Evolutionary conservation across 257 asterid species (phyloP).

Genomic region (Nicotiana knightiana): DNA sequence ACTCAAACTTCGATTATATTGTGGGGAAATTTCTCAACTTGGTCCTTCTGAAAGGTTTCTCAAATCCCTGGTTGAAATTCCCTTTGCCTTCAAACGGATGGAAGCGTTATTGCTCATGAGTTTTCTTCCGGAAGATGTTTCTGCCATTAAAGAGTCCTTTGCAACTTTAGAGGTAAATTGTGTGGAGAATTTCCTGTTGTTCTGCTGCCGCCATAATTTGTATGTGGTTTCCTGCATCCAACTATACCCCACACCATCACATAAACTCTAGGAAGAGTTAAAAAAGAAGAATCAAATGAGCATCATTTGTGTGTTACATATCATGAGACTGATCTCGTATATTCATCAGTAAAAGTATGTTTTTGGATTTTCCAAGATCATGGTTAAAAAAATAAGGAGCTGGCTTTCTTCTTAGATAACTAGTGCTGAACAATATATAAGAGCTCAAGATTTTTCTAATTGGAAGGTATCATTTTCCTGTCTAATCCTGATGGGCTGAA

Average conservation of each 20-base stretch:
- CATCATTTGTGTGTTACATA: neutral
- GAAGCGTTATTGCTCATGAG: constrained; percentile 64
- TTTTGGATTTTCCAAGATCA: neutral
- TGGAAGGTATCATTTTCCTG: neutral
- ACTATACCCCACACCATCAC: neutral
- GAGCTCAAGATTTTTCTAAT: neutral
- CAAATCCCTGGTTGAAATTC: constrained; percentile 65
- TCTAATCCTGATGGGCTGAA: neutral
- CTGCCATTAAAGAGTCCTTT: constrained; percentile 54
- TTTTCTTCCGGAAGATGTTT: constrained; percentile 64
- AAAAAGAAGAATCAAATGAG: neutral
- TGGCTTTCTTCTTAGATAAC: neutral
- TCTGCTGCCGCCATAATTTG: neutral
- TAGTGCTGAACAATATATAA: neutral
- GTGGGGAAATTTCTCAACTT: constrained; percentile 58
- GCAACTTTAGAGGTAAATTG: constrained; percentile 72
- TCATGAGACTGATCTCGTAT: neutral
- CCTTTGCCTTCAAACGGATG: constrained; percentile 77
- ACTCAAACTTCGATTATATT: constrained; percentile 64
- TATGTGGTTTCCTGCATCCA: neutral
- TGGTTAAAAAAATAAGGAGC: neutral
- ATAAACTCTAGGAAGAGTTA: neutral
- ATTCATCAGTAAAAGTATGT: neutral
- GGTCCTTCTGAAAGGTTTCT: constrained; percentile 86
- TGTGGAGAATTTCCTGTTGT: constrained; percentile 2